phyloP scores from a whole-genome alignment of 1,139 yeast species.

The Kazachstania sp. region DNA sequence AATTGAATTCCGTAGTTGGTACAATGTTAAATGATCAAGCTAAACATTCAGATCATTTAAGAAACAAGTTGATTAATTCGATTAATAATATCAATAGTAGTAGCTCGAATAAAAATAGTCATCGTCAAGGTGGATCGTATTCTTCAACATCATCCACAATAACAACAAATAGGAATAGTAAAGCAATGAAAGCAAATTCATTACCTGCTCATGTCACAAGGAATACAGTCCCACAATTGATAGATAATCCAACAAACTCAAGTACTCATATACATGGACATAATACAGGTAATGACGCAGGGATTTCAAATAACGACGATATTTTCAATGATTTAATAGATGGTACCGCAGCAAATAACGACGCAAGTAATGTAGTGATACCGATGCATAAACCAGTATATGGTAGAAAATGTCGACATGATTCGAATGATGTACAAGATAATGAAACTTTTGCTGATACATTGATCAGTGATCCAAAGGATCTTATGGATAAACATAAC shows the following conservation, averaged over 20 bases:
- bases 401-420: neutral
- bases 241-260: neutral
- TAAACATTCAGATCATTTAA: conserved; percentile 20
- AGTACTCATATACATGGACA: no score
- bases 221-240: neutral
- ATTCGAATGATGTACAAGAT: neutral
- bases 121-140: no score
- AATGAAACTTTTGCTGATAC: neutral
- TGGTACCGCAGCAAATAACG: conserved; percentile 1
- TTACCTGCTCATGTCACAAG: neutral
- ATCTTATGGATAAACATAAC: neutral
- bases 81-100: conserved; percentile 13
- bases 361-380: neutral
- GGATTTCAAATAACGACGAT: neutral
- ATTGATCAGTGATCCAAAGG: neutral
- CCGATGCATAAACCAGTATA: neutral
- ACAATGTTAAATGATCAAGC: conserved; percentile 26
- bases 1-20: conserved; percentile 21
- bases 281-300: no score
- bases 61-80: conserved; percentile 21
- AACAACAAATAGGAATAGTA: no score
- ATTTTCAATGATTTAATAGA: conserved; percentile 4
- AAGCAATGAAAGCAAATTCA: neutral
- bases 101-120: conserved; percentile 2
- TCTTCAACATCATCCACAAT: no score